Evolutionary conservation across 371 early-diverging fungal species (phyloP).

Genomic region (Haplosporangium sp.): DNA sequence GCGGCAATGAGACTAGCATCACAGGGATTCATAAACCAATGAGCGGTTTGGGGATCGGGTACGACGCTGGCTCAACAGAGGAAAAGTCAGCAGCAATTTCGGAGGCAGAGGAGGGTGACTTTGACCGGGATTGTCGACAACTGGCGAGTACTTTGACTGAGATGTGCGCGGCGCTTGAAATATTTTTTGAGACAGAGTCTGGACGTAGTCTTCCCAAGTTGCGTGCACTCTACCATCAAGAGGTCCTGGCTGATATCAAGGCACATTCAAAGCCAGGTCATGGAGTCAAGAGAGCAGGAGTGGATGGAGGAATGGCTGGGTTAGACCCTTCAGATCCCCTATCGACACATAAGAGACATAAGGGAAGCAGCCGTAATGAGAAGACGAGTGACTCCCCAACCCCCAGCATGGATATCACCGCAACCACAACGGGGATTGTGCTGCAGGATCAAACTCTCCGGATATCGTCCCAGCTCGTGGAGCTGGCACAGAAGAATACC

Average conservation of each 20-base stretch:
- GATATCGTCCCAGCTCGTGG: conserved; percentile 11
- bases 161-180: conserved; percentile 23
- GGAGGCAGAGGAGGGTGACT: neutral
- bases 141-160: conserved; percentile 22
- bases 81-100: neutral
- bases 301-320: conserved; percentile 14
- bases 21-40: neutral
- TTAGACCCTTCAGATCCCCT: neutral
- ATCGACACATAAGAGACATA: too few species aligned
- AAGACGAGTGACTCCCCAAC: neutral
- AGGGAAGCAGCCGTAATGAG: neutral
- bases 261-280: conserved; percentile 18
- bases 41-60: neutral
- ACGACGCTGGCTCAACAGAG: neutral
- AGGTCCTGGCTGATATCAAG: conserved; percentile 32
- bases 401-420: neutral
- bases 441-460: too few species aligned
- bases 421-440: too few species aligned
- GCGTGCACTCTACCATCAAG: conserved; percentile 17
- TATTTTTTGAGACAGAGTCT: conserved; percentile 25
- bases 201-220: conserved; percentile 39
- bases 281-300: conserved; percentile 1
- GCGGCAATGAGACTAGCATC: neutral
- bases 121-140: conserved; percentile 4
- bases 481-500: neutral